Evolutionary conservation across 2,329 filamentous ascomycete genomes (phyloP).

Genomic region (Verticillium isaacii): DNA sequence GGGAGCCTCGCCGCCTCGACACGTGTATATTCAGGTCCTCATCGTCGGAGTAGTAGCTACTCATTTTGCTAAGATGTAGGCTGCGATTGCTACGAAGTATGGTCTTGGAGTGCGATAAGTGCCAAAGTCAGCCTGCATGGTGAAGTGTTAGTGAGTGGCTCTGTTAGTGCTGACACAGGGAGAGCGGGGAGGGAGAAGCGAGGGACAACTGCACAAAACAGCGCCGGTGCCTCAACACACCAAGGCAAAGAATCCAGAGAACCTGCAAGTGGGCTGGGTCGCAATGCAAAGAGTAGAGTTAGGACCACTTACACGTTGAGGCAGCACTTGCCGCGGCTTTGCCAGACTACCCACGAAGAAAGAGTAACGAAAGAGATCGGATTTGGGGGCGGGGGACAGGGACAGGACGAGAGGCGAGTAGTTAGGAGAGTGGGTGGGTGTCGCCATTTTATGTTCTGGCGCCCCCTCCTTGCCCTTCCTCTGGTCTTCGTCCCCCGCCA

Average conservation of each 20-base stretch:
- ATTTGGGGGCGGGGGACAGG: not conserved
- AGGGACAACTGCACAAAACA: not conserved
- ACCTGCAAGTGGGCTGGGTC: not conserved
- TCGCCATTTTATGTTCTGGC: not conserved
- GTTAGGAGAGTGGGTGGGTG: not conserved
- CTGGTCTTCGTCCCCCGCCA: not conserved
- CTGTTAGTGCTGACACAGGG: not conserved
- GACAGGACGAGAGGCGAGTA: not conserved
- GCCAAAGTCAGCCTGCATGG: not conserved
- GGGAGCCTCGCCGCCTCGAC: slow-evolving; percentile 30
- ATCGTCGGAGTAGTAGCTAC: slow-evolving; percentile 44
- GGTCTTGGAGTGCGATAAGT: not conserved
- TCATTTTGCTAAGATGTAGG: slow-evolving; percentile 18
- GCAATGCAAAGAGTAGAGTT: not conserved
- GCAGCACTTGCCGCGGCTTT: not conserved
- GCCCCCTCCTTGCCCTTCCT: not conserved
- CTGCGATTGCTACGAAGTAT: not conserved
- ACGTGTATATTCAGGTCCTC: slow-evolving; percentile 47
- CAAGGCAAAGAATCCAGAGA: not conserved
- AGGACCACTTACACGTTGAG: not conserved
- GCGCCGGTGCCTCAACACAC: not conserved
- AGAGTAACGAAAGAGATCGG: not conserved
- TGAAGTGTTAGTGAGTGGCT: not conserved
- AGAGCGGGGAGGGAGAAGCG: not conserved
- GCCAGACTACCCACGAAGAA: not conserved